These are phyloP conservation scores for Phoenix roebelenii DNA, from an alignment of 176 grass and related monocot species.

Conservation along the genomic window DNA sequence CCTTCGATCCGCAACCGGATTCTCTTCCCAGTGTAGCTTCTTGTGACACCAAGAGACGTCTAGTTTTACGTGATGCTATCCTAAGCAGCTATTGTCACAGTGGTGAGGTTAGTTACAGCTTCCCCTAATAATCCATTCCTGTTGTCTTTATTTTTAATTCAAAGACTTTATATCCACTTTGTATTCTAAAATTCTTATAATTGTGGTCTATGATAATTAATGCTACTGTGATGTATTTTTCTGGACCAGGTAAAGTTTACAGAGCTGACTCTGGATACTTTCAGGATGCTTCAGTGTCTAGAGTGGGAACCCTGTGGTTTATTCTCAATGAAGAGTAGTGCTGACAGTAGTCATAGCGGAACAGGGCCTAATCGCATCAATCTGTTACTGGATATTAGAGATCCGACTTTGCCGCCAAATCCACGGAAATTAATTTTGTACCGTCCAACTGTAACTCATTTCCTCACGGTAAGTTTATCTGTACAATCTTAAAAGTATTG, in stretches of 20 bases:
- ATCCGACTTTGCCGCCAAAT: constrained; percentile 68
- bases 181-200: neutral
- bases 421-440: constrained; percentile 72
- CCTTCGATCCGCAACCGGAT: constrained; percentile 63
- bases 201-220: too few relatives aligned
- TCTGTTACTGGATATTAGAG: constrained; percentile 73
- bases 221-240: neutral
- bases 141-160: neutral
- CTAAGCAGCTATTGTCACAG: constrained; percentile 66
- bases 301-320: constrained; percentile 93
- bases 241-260: constrained; percentile 77
- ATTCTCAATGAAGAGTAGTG: constrained; percentile 53
- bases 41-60: constrained; percentile 44
- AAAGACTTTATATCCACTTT: neutral
- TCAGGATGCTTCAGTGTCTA: constrained; percentile 92
- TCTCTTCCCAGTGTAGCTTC: constrained; percentile 27
- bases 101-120: constrained; percentile 34
- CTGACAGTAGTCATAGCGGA: constrained; percentile 39
- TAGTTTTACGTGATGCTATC: constrained; percentile 51
- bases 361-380: constrained; percentile 46
- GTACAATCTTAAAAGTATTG: neutral
- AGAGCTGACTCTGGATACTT: constrained; percentile 77
- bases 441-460: constrained; percentile 67
- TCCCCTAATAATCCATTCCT: neutral
- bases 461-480: constrained; percentile 47